phyloP scores from a whole-genome alignment of 1,139 yeast genomes.

The Suhomyces bribrorum region DNA sequence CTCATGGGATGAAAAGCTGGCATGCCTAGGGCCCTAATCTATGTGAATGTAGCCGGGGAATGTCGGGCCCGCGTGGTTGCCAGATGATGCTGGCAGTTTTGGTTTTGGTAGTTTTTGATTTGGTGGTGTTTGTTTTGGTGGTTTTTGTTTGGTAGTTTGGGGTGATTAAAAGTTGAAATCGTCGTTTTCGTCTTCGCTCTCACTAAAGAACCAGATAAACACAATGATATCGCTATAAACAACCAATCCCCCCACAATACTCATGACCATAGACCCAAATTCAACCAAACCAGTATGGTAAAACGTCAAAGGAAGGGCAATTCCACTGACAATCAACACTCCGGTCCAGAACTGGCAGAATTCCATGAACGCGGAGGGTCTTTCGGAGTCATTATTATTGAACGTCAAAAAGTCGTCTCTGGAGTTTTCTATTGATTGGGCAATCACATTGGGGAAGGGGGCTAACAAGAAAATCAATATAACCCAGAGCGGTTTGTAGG shows the following conservation, averaged over 20 bases:
- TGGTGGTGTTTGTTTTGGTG: not conserved
- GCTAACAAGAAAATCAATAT: constrained; percentile 65
- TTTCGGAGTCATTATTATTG: constrained; percentile 45
- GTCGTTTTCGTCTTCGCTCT: constrained; percentile 52
- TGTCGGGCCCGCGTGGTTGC: no score
- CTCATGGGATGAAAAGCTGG: no score
- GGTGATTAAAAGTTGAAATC: constrained; percentile 47
- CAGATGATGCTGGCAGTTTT: no score
- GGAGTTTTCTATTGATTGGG: constrained; percentile 43
- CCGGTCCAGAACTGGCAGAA: constrained; percentile 66
- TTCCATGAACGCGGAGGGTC: constrained; percentile 55
- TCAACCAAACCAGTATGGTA: constrained; percentile 60
- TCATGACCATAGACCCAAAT: constrained; percentile 61
- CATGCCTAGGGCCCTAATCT: no score
- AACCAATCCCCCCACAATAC: constrained; percentile 68
- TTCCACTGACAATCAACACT: constrained; percentile 64
- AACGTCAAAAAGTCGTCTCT: constrained; percentile 67
- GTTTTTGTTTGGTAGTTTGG: not conserved
- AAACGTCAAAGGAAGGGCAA: constrained; percentile 63
- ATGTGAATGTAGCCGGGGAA: no score
- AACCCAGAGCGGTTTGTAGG: constrained; percentile 72
- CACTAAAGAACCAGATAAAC: constrained; percentile 69
- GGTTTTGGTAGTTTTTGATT: not conserved
- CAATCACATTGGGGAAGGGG: constrained; percentile 64
- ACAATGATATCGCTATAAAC: constrained; percentile 71